Evolutionary conservation across 768 basidiomycete genomes (phyloP), one percentile per base, ranked within the genome.

Genomic region (Melanogaster broomeanus): DNA sequence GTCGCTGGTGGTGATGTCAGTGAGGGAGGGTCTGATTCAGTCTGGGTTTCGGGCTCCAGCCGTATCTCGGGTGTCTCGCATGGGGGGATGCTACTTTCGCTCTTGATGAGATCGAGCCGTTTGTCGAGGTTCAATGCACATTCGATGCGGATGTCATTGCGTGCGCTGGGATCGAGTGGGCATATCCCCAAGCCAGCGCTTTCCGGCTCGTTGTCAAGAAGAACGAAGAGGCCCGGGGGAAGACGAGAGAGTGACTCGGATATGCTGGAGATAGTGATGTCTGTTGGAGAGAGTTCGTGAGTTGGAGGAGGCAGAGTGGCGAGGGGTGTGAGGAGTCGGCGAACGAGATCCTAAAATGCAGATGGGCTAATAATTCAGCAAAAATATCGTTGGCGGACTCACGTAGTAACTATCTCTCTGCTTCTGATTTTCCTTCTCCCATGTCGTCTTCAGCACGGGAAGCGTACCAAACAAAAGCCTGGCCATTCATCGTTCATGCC

Each of bases 351-450:
- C 89, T 91, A 56, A 53, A 4, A 24, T 24, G 27, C 31, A 45
- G 60, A 49, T 63, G 54, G 48, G 13, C 28, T 3, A 12, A 10
- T 42, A n/a, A n/a, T 31, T 19, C 18, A 9, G 12, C 5, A 31
- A 12, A 31, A 31, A 30, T 30, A 12, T 30, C 12, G 28, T 10
- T 7, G 10, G 30, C 5, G 30, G 41, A 72, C 82, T 37, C 57
- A 90, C 89, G 65, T 90, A 90, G 63, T 90, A 91, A 52, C 77
- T 78, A 37, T 85, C 81, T 46, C 89, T 73, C 61, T 86, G 85
- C 56, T 81, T 83, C 34, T 65, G 62, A 38, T 75, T 72, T 52
- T 87, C 85, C 31, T 62, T 67, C n/a, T 68, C 65, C 89, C 88
- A 89, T 7, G 72, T 71, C 5, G 76, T 61, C 63, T 87, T 88